Percentiles rank a stretch among this genome's conserved stretches.
Conservation (phyloP, 2,329 filamentous ascomycete genomes). For the Aureobasidium sp. region DNA sequence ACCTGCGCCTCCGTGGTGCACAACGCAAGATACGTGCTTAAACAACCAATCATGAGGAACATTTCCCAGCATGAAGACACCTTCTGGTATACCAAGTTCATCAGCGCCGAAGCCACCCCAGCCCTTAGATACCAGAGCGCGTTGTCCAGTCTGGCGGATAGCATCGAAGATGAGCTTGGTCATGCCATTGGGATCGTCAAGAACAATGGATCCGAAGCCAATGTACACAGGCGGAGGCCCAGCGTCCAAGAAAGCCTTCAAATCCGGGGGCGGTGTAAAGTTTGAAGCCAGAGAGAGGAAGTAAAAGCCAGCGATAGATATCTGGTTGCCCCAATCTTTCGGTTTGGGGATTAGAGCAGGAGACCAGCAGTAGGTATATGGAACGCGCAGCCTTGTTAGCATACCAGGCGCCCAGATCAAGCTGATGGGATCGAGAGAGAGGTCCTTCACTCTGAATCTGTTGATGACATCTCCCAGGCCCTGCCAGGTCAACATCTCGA, state of each 20-base stretch:
- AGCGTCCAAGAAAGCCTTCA: constrained; percentile 60
- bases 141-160: constrained; percentile 48
- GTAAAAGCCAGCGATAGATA: constrained; percentile 70
- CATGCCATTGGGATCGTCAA: constrained; percentile 66
- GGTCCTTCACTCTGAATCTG: constrained; percentile 63
- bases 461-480: constrained; percentile 83
- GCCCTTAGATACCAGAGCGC: constrained; percentile 55
- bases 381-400: constrained; percentile 67
- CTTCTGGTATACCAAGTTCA: constrained; percentile 34
- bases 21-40: constrained; percentile 46
- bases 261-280: constrained; percentile 59
- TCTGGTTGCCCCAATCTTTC: constrained; percentile 65
- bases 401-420: constrained; percentile 78
- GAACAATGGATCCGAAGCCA: constrained; percentile 76
- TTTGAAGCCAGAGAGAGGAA: constrained; percentile 65
- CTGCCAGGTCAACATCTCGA: constrained; percentile 91
- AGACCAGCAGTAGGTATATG: constrained; percentile 91
- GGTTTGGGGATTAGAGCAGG: constrained; percentile 71
- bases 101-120: constrained; percentile 46
- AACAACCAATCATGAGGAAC: constrained; percentile 56
- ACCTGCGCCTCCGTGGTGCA: constrained; percentile 55
- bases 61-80: constrained; percentile 48
- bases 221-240: constrained; percentile 73
- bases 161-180: constrained; percentile 68
- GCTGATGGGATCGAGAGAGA: constrained; percentile 71